A percentile compares a stretch with the other conserved stretches of the same genome.
Conservation (phyloP, 768 basidiomycete genomes). For the Lactarius deliciosus region DNA sequence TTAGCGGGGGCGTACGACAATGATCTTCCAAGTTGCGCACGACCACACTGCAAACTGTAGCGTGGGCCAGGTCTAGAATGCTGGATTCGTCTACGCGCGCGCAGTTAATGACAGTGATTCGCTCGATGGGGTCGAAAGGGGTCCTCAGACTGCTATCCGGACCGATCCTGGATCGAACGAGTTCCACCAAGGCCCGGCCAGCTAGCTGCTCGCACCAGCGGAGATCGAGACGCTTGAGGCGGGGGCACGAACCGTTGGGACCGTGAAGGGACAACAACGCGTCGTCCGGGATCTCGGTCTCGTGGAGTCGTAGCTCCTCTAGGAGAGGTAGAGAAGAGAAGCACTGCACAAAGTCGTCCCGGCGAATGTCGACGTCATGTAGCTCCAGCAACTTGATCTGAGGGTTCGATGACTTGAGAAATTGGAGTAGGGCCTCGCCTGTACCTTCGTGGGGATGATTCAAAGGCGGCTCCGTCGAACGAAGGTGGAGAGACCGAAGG, state of each 20-base stretch:
- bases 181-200: conserved; percentile 49
- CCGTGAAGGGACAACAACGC: conserved; percentile 43
- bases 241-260: conserved; percentile 45
- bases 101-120: conserved; percentile 56
- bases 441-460: conserved; percentile 38
- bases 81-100: conserved; percentile 55
- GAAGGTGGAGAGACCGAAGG: conserved; percentile 43
- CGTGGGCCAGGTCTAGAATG: conserved; percentile 49
- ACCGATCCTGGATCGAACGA: conserved; percentile 44
- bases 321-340: conserved; percentile 42
- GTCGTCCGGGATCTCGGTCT: conserved; percentile 54
- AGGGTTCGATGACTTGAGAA: conserved; percentile 36
- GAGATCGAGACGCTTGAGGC: conserved; percentile 50
- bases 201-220: conserved; percentile 60
- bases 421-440: conserved; percentile 35
- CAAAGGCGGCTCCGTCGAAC: conserved; percentile 39
- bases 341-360: conserved; percentile 39
- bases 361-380: conserved; percentile 48
- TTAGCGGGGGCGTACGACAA: conserved; percentile 48
- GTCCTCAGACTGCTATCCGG: conserved; percentile 11
- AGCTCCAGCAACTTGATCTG: conserved; percentile 46
- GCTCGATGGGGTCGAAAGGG: conserved; percentile 38
- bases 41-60: conserved; percentile 49
- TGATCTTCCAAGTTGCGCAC: conserved; percentile 45
- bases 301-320: conserved; percentile 53